phyloP scores from a whole-genome alignment of 495 filamentous ascomycete species.

The Talaromyces ruber region DNA sequence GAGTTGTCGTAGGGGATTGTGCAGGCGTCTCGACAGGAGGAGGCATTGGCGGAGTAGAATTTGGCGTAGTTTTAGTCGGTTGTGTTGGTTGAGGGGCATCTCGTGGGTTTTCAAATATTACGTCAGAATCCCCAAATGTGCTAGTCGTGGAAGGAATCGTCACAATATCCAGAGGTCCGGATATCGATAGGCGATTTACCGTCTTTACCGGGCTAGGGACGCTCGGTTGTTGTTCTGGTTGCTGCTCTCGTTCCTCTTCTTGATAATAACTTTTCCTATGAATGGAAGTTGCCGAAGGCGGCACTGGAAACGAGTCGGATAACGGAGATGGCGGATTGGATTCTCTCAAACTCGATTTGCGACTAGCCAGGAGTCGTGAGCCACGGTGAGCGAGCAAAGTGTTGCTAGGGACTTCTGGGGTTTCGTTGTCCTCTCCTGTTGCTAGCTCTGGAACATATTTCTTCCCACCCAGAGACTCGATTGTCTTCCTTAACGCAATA shows the following conservation, averaged over 20 bases:
- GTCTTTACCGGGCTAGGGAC: background rate
- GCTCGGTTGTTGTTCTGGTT: background rate
- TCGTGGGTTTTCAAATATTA: constrained; percentile 3
- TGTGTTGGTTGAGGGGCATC: constrained; percentile 1
- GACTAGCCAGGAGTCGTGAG: background rate
- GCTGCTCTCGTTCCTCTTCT: background rate
- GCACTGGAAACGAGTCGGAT: background rate
- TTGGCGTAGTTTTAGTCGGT: background rate
- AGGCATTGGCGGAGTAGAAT: background rate
- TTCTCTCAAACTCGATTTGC: constrained; percentile 1
- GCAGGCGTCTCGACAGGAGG: background rate
- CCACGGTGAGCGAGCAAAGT: background rate
- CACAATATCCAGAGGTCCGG: background rate
- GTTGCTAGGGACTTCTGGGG: background rate
- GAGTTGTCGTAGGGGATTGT: background rate
- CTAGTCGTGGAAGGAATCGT: background rate
- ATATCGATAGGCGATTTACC: background rate
- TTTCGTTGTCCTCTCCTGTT: constrained; percentile 18
- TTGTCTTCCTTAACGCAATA: constrained; percentile 53
- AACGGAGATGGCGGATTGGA: background rate
- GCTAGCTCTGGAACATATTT: constrained; percentile 50
- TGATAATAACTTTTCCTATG: background rate
- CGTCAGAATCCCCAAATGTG: background rate
- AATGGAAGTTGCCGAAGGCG: background rate
- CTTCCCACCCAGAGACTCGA: constrained; percentile 61